phyloP scores from a whole-genome alignment of 225 moss, liverwort and hornwort species.

The Physcomitrellopsis africana region DNA sequence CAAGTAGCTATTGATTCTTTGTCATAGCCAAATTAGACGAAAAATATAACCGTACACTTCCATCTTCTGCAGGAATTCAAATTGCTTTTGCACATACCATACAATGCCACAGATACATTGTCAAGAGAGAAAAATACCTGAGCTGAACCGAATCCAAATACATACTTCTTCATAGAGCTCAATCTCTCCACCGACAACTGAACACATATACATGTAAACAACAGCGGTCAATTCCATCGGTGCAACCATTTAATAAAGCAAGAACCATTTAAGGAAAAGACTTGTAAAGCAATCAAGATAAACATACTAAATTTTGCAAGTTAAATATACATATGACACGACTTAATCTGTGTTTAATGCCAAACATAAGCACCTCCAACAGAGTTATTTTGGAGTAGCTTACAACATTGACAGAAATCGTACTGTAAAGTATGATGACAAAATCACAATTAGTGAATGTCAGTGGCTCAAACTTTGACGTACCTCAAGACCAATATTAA shows the following conservation, averaged over 20 bases:
- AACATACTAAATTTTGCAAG: neutral
- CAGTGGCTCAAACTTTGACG: neutral
- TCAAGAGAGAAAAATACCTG: constrained; percentile 60
- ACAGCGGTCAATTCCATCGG: constrained; percentile 14
- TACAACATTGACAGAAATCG: constrained; percentile 2
- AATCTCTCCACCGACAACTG: constrained; percentile 97
- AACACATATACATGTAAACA: constrained; percentile 26
- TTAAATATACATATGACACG: neutral
- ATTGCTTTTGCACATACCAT: neutral
- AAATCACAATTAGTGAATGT: neutral
- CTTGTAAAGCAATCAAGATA: neutral
- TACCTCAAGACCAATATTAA: constrained; percentile 99
- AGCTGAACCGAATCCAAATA: constrained; percentile 93
- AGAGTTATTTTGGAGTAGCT: neutral
- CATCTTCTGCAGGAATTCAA: neutral
- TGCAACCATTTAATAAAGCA: neutral
- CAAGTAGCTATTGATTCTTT: neutral
- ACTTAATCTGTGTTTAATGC: neutral
- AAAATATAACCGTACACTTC: neutral
- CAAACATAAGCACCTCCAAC: constrained; percentile 13
- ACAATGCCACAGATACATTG: neutral
- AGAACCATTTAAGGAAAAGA: neutral
- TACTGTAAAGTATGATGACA: neutral
- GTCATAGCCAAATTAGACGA: neutral
- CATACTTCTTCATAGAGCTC: constrained; percentile 99